Base-by-base conservation (phyloP, 2,329 filamentous ascomycete species). In the Fusarium piperis region DNA sequence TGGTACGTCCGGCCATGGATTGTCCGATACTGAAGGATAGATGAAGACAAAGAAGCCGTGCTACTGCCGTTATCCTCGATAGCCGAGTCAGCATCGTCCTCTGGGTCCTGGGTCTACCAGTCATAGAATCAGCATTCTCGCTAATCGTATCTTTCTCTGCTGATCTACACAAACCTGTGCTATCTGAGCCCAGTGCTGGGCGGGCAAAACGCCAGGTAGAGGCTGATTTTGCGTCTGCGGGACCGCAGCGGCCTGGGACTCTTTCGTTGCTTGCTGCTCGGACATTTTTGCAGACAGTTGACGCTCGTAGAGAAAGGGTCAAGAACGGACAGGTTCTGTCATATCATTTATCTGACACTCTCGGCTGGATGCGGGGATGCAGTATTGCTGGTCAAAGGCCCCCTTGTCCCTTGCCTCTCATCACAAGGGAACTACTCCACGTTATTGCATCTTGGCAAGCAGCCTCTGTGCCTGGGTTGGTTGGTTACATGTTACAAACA, bases 1-100 rank as follows among this genome's bases (percentile, higher is more conserved):
- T 68, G 62, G 23, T 65, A 68, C 4, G 58, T 65, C 30, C 65
- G 59, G 13, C 65, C 65, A 16, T 68, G 58, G 8, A 68, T 65
- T 3, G 65, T 68, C 20, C 65, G 58, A n/a, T 68, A 68, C 36
- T 68, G 20, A 16, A 65, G 38, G 7, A 68, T 68, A 28, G 62
- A 65, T 10, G 62, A 68, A 5, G 58, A 59, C 44, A 68, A 38
- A 15, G 65, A 68, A 8, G 65, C 65, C 1, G 65, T 65, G 15
- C 62, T 62, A 16, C 57, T 65, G 16, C 44, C 53, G 39, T 62
- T 62, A 18, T 68, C 62, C 8, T 36, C 62, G 6, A 62, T 18
- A 12, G 58, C 32, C 20, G 53, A 65, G 32, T 68, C 66, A 3
- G 26, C 7, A 33, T 62, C 62, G 6, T 61, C 35, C 1, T 65